Evolutionary conservation across 805 yeast species (phyloP), one percentile per base, ranked within the genome.

Genomic region (Ogataea chonburiensis): DNA sequence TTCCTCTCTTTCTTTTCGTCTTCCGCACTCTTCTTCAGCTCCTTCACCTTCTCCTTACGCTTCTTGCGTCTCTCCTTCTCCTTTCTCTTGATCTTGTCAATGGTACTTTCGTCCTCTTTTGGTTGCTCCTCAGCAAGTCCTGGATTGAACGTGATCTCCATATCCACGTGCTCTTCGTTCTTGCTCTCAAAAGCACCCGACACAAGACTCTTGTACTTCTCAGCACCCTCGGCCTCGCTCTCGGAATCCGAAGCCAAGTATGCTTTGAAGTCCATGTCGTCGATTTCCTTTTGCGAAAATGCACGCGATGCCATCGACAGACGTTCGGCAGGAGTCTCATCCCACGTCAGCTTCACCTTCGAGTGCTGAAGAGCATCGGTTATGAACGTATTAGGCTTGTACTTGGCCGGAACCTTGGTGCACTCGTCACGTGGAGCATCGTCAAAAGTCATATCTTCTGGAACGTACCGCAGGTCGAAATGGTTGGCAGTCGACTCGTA

Each of bases 321-420:
- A 54, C 98, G 76, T 53, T 88, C 97, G 40, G 79, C 81, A 5
- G 98, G 98, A 0, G 98, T 94, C 64, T 91, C 98, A 61, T 93
- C 98, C 98, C 98, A 93, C 0, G 98, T 89, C 48, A 93, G 70
- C 60, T 86, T 89, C 32, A 93, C 98, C 54, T 89, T 93, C 11
- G 98, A 89, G 56, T 88, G 96, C 58, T 93, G 96, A 42, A 93
- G 70, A 0, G 98, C 98, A 63, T 86, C 97, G 3, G 98, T 93
- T 19, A 86, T 85, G 60, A 93, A 93, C 15, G 64, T 58, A 36
- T 69, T 69, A 13, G 98, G 98, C 48, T 77, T 80, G 61, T 93
- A 93, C 31, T 75, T 75, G 2, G 78, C 63, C 5, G 98, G 96
- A 7, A 88, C 66, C 44, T 75, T 75, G 15, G 66, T 63, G 63